Base-by-base conservation (phyloP, 768 basidiomycete genomes). In the Dioszegia aurantiaca region DNA sequence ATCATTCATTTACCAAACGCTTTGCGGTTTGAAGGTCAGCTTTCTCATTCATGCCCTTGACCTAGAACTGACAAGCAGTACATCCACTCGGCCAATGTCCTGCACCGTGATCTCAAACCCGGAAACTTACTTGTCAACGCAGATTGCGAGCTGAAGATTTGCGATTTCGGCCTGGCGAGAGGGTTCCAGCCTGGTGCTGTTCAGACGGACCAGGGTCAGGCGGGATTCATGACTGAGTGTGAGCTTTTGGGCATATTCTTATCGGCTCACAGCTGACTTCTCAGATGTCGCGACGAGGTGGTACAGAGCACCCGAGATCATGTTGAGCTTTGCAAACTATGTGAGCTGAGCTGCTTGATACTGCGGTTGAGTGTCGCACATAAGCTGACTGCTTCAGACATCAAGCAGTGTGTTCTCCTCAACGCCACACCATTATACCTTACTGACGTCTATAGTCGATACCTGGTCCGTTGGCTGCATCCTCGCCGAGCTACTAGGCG, bases 231-330 rank as follows among this genome's bases (percentile, higher is more conserved):
- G 94, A 98, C 95, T 0, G 95, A 98, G 79, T 98, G 94, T 76
- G 88, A 64, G 74, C 59, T 27, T 27, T 39, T 39, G 19, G 6
- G 19, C 8, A 2, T 30, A 10, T 27, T 52, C 44, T 28, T 14
- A n/a, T 9, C 3, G 12, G 45, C 26, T 23, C 19, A 37, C 12
- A 54, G 37, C 24, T 27, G 44, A 28, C 31, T 14, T 10, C 17
- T 2, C 24, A 74, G 76, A 77, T 42, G 78, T 98, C 30, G 94
- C 94, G n/a, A 99, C 94, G 8, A 83, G 94, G 56, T 98, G 94
- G 94, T 99, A 99, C 76, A 82, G 94, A 33, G 94, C 94, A 21
- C 94, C 95, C 0, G 95, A 99, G 79, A 99, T 98, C 78, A 99
- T 98, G 95, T 76, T 98, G 68, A 92, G 90, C 55, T 78, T 78